Percentiles rank a stretch among this genome's conserved stretches.
Conservation (phyloP, 176 grass and related monocot genomes). For the Tillandsia fasciculata region DNA sequence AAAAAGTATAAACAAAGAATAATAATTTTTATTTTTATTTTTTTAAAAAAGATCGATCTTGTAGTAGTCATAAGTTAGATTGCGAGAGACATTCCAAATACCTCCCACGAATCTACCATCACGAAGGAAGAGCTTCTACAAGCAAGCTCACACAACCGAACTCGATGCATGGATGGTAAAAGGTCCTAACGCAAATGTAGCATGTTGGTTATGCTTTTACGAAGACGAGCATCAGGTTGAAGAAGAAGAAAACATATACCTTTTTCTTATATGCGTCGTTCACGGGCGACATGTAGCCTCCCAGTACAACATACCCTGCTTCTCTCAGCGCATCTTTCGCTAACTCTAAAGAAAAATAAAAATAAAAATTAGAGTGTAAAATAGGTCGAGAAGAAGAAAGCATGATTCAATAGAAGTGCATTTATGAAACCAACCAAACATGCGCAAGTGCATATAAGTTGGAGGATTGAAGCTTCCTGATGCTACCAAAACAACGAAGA, state of each 20-base stretch:
- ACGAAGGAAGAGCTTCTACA: constrained; percentile 60
- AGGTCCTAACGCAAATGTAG: constrained; percentile 43
- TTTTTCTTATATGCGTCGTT: constrained; percentile 91
- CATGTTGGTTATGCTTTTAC: not conserved
- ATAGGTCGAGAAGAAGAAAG: not conserved
- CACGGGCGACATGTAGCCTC: constrained; percentile 81
- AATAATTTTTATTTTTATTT: not conserved
- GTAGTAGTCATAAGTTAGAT: not conserved
- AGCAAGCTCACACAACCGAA: constrained; percentile 56
- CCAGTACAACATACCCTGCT: constrained; percentile 46
- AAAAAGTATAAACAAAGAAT: not conserved
- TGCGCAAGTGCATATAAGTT: constrained; percentile 89
- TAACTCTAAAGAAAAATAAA: constrained; percentile 31
- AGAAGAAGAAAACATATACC: constrained; percentile 13
- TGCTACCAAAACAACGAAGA: constrained; percentile 44
- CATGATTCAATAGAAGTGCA: not conserved
- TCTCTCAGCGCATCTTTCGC: constrained; percentile 69
- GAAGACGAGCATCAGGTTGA: not conserved
- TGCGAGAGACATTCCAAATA: constrained; percentile 23
- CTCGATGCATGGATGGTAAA: constrained; percentile 32
- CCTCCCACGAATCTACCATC: constrained; percentile 93
- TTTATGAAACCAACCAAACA: constrained; percentile 51
- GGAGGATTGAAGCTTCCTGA: constrained; percentile 84
- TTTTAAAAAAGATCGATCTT: not conserved
- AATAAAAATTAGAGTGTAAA: not conserved